Base-by-base conservation (phyloP, 805 yeast genomes). In the Middelhovenomyces tepae region DNA sequence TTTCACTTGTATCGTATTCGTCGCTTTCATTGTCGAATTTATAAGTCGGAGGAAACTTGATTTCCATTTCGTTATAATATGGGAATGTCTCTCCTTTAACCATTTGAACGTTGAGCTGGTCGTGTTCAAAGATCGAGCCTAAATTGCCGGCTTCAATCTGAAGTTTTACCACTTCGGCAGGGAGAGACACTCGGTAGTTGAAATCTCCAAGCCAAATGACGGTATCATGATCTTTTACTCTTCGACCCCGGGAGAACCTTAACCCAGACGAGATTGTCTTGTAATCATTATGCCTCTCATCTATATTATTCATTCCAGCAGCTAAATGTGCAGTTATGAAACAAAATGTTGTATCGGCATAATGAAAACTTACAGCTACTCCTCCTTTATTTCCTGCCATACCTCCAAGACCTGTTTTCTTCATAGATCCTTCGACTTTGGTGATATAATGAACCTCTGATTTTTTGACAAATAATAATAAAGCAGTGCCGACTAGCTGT, bases 321-420 rank as follows among this genome's bases (percentile, higher is more conserved):
- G 98, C 95, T 44, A 91, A 61, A 61, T 91, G 99, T 1, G 93
- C 82, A 33, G 91, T 89, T 17, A 91, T 70, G 50, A 86, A 73
- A 42, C 93, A 86, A 49, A 86, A 78, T 1, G 80, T 66, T 0
- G 95, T 79, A 20, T 75, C 70, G 1, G 91, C 91, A 55, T 71
- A 84, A 32, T 79, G 73, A 57, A 89, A 82, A 40, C 95, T 69
- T 10, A 91, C 84, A 0, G 94, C 95, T 39, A 87, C 93, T 3
- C 93, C 95, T 28, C 98, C 98, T 56, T 89, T 89, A 54, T 91
- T 89, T 11, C 96, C 98, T 0, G 97, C 75, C 62, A 91, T 89
- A 28, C 98, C 98, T 23, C 96, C 95, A 35, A 91, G 63, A 0
- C 97, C 98, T 0, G 97, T 89, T 57, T 89, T 89, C 48, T 87